Evolutionary conservation across 345 rosid genomes (phyloP).

Genomic region (Abelmoschus esculentus): DNA sequence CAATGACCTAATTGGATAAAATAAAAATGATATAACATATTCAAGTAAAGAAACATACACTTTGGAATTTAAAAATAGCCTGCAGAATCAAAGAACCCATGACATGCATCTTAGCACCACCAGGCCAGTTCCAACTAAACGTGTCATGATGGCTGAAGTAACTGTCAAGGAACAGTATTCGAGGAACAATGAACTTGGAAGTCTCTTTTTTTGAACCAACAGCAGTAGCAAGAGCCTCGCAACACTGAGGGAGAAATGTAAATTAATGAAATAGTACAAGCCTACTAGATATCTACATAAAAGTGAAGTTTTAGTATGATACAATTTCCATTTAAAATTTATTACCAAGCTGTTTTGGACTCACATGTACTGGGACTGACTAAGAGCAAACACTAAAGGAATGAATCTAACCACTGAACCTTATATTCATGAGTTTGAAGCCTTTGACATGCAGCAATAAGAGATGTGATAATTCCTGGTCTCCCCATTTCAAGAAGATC

Average conservation of each 20-base stretch:
- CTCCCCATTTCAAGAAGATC: slow-evolving; percentile 84
- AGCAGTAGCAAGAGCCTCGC: slow-evolving; percentile 72
- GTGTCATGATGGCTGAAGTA: slow-evolving; percentile 55
- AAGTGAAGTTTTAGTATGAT: neutral
- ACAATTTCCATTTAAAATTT: neutral
- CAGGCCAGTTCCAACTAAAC: slow-evolving; percentile 73
- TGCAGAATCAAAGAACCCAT: slow-evolving; percentile 92
- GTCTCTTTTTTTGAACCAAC: slow-evolving; percentile 48
- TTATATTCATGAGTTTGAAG: slow-evolving; percentile 54
- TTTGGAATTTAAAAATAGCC: slow-evolving; percentile 61
- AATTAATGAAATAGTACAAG: slow-evolving; percentile 4
- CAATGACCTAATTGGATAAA: neutral
- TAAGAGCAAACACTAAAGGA: slow-evolving; percentile 3
- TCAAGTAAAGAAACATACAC: slow-evolving; percentile 45
- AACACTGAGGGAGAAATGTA: slow-evolving; percentile 41
- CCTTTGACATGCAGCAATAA: slow-evolving; percentile 68
- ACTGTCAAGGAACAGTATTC: slow-evolving; percentile 72
- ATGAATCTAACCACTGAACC: slow-evolving; percentile 32
- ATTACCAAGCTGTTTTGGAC: neutral
- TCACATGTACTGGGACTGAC: neutral
- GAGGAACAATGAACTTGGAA: slow-evolving; percentile 50
- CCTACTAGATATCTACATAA: slow-evolving; percentile 1
- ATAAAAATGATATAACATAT: neutral
- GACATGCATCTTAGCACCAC: slow-evolving; percentile 60
- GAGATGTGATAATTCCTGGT: slow-evolving; percentile 78